phyloP scores from a whole-genome alignment of 805 yeast species.

The Candida lessepsii region DNA sequence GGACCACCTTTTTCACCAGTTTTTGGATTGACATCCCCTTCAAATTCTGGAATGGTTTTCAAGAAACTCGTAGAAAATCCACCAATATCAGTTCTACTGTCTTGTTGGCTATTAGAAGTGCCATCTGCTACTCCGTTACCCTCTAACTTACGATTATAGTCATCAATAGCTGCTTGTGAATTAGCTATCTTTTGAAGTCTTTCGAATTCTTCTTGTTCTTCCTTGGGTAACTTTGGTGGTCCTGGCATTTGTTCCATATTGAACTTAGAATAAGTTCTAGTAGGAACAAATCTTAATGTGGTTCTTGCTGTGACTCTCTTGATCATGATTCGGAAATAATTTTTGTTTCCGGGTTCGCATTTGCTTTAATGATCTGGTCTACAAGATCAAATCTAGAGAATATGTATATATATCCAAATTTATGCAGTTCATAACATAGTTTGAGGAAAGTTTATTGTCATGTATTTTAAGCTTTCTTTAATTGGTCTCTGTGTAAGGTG shows the following conservation, averaged over 20 bases:
- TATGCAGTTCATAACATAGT: too few species aligned
- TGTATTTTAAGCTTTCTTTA: too few species aligned
- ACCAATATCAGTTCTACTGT: constrained; percentile 55
- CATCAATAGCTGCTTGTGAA: constrained; percentile 75
- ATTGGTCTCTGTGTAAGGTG: too few species aligned
- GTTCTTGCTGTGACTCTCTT: not conserved
- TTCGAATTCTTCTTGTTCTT: constrained; percentile 91
- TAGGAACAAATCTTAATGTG: not conserved
- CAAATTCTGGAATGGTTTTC: constrained; percentile 89
- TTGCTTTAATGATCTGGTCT: not conserved
- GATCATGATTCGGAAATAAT: constrained; percentile 1
- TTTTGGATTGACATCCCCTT: constrained; percentile 87
- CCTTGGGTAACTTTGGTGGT: constrained; percentile 79
- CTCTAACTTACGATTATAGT: constrained; percentile 52
- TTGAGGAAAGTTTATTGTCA: too few species aligned
- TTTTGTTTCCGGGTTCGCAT: constrained; percentile 4
- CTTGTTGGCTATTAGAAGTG: constrained; percentile 22
- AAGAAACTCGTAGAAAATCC: constrained; percentile 65
- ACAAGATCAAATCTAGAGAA: too few species aligned
- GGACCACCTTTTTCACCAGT: constrained; percentile 98
- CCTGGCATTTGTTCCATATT: constrained; percentile 16
- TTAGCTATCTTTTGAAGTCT: constrained; percentile 75
- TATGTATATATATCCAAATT: too few species aligned
- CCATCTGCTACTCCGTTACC: constrained; percentile 28
- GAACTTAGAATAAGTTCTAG: constrained; percentile 13